A percentile compares a stretch with the other conserved stretches of the same genome.
phyloP scores from a whole-genome alignment of 192 early-diverging fungal genomes.

The Linnemannia exigua region DNA sequence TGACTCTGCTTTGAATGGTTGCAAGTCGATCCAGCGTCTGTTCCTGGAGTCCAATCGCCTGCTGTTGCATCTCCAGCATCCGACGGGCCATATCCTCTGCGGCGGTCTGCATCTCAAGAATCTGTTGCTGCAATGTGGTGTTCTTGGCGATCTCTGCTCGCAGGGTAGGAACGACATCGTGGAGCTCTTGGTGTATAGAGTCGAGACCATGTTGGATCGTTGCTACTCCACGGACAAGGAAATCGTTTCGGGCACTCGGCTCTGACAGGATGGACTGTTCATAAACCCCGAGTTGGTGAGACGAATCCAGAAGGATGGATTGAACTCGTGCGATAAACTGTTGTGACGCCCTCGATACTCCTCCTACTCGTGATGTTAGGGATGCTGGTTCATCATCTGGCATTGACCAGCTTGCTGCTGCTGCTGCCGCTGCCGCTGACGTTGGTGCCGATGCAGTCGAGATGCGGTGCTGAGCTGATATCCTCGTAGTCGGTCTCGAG shows the following conservation, averaged over 20 bases:
- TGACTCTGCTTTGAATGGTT: slow-evolving; percentile 12
- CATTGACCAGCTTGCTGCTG: neutral
- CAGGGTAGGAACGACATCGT: neutral
- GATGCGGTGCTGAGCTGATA: neutral
- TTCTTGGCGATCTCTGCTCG: slow-evolving; percentile 5
- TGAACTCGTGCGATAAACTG: neutral
- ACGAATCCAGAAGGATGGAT: neutral
- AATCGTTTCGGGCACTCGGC: neutral
- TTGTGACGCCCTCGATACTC: neutral
- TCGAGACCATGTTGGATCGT: neutral
- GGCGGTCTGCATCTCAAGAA: neutral
- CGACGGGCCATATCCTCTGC: neutral
- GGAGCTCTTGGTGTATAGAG: neutral
- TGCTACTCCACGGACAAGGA: neutral
- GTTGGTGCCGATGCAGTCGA: neutral
- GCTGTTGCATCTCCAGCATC: slow-evolving; percentile 7
- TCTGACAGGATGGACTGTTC: neutral
- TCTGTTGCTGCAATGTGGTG: neutral
- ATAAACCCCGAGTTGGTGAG: neutral
- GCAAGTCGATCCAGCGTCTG: slow-evolving; percentile 14
- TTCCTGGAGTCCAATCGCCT: slow-evolving; percentile 3
- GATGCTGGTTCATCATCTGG: neutral
- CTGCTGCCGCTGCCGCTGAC: neutral
- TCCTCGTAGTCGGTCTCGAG: neutral
- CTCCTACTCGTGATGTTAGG: neutral